Base-by-base conservation (phyloP, 257 asterid species). In the Fraxinus quadrangulata region DNA sequence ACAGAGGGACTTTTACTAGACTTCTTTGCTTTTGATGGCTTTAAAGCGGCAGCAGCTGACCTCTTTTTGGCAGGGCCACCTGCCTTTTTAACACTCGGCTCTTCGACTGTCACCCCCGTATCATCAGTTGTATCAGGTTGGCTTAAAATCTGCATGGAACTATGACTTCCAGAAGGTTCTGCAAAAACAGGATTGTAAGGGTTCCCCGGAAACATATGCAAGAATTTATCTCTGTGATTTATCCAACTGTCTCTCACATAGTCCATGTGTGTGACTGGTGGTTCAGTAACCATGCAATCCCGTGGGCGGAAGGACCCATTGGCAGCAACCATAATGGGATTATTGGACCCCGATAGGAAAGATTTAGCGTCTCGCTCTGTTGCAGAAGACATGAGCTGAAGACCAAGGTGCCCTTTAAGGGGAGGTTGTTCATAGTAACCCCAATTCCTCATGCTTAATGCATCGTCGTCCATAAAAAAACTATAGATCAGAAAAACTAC, bases 391-490 rank as follows among this genome's bases (percentile, higher is more conserved):
- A 93, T 91, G 81, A 95, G 96, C 85, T 95, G 98, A 73, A 95
- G 92, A 71, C 92, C 90, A 9, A 95, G 92, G 67, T 88, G 88
- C 69, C 92, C 89, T 70, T 85, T 93, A 24, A 82, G 68, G 70
- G 97, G 81, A 70, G 96, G 94, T 65, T n/a, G 67, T n/a, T 95
- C 99, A 71, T 95, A 95, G 49, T 89, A 95, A 80, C 96, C 97
- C 99, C 99, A 95, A 81, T 95, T 95, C 83, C 90, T 85, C 86
- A 95, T 78, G 89, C 95, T 92, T 83, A 86, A 86, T 10, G 85
- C 86, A 65, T 93, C 96, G 9, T 95, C 97, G 65, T 91, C 99
- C 98, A 92, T 93, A 9, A 71, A 19, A 45, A n/a, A 59, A 59
- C 67, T 59, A 59, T 1, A 59, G 30, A 59, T 21, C 30, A 59